These are phyloP conservation scores for Ramichloridium luteum DNA, from an alignment of 2,329 filamentous ascomycete species.

Conservation along the genomic window DNA sequence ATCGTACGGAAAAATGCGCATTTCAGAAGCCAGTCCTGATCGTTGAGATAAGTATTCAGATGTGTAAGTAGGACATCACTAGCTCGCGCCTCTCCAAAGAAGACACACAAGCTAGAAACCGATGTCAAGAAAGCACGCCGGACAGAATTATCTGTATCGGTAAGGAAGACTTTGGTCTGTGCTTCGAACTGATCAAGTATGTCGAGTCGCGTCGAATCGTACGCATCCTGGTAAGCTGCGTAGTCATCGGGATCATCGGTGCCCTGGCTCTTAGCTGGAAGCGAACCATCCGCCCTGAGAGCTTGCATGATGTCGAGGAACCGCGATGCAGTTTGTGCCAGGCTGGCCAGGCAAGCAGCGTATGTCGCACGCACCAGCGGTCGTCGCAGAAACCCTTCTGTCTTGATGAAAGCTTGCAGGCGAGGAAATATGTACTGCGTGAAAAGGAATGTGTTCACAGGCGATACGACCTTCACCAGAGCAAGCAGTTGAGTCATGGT, in stretches of 20 bases:
- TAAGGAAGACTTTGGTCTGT: conserved; percentile 81
- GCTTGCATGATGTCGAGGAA: conserved; percentile 89
- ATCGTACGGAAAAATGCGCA: conserved; percentile 95
- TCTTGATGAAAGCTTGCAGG: conserved; percentile 45
- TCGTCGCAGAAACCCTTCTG: conserved; percentile 34
- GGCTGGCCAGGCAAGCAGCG: conserved; percentile 77
- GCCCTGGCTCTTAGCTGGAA: conserved; percentile 66
- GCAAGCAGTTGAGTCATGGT: conserved; percentile 81
- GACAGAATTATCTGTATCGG: conserved; percentile 74
- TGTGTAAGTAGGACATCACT: conserved; percentile 96
- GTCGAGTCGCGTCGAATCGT: conserved; percentile 75
- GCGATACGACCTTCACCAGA: conserved; percentile 77
- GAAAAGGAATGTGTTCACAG: conserved; percentile 55
- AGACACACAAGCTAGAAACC: conserved; percentile 82
- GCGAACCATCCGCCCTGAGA: conserved; percentile 67
- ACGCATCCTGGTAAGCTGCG: conserved; percentile 64
- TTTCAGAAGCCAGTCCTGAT: conserved; percentile 90
- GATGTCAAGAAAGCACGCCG: conserved; percentile 83
- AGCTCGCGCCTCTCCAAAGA: conserved; percentile 82
- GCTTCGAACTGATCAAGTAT: conserved; percentile 72
- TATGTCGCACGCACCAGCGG: conserved; percentile 77
- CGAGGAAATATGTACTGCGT: conserved; percentile 53
- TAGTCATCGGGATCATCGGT: conserved; percentile 54
- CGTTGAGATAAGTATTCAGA: conserved; percentile 92
- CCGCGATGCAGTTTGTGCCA: conserved; percentile 71